Evolutionary conservation across 73 alveolate genomes (phyloP), one percentile per base, ranked within the genome.

Genomic region (Paramecium bursaria): DNA sequence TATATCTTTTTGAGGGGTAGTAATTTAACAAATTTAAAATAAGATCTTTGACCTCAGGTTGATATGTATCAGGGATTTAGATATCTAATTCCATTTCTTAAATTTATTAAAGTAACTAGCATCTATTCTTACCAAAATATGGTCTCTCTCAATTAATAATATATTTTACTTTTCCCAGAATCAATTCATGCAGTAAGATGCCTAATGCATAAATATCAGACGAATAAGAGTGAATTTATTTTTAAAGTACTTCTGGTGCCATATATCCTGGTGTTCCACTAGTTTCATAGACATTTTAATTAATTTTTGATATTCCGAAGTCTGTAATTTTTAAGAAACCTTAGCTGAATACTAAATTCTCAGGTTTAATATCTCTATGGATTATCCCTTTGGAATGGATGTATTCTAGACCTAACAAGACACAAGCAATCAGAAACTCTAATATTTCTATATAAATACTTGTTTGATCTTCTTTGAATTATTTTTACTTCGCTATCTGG

Each of bases 201-300:
- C n/a, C n/a, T n/a, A n/a, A n/a, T n/a, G n/a, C n/a, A n/a, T n/a
- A n/a, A n/a, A n/a, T n/a, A n/a, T n/a, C n/a, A n/a, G n/a, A n/a
- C n/a, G n/a, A n/a, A n/a, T n/a, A n/a, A n/a, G n/a, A n/a, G n/a
- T n/a, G n/a, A n/a, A n/a, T n/a, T n/a, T n/a, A n/a, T n/a, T n/a
- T 75, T 5, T 67, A 53, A 33, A 86, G 46, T 21, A 96, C 98
- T 88, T 96, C 99, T 17, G 99, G 99, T 1, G 98, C 98, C 95
- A 90, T 92, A 74, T 96, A 96, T 2, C 99, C 99, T 39, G 99
- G 99, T 4, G 99, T 96, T 2, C 99, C 99, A 2, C 94, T 79
- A 6, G 91, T 90, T 53, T 79, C 89, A 42, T 67, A 67, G 3
- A 67, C 82, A 67, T 67, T 67, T 6, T 95, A 95, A 19, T 87